Evolutionary conservation across 2,329 filamentous ascomycete species (phyloP), one percentile per base, ranked within the genome.

Genomic region (Lojkania enalia): DNA sequence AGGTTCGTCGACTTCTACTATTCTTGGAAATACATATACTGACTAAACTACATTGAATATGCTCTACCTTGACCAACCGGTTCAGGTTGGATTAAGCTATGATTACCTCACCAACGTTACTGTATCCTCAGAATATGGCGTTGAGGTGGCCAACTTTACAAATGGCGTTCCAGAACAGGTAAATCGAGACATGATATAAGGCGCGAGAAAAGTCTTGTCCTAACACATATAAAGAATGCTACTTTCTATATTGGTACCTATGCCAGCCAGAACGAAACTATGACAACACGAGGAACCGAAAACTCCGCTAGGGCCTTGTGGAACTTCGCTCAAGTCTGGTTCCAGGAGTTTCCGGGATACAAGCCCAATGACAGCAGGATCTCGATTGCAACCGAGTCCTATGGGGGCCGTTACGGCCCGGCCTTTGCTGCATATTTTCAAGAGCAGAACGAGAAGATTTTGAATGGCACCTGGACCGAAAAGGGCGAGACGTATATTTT

Each of bases 51-150:
- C 19, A 45, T 69, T 70, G 32, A 75, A 75, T 44, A 70, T 75
- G 65, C 75, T 87, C 6, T 87, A 82, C 62, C 76, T 87, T 40
- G 83, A 87, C 51, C 82, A 86, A 66, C 85, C 80, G 0, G 75
- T 73, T 3, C 76, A 81, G 48, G 76, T 79, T 6, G 81, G 81
- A 0, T 76, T 81, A 53, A 79, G 74, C 31, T 83, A 81, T 54
- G 69, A 71, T 35, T 59, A 49, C 1, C 51, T 71, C 5, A 52
- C 53, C 12, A 72, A 74, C 35, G 60, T 71, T 21, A 73, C 70
- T 3, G 57, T 52, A 14, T 63, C 71, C 20, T 41, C 56, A n/a
- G 46, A 30, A 19, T 55, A 51, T 2, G 43, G 47, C 40, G 49
- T 58, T 11, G 41, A 61, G 40, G 41, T 64, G 2, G 54, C 54